phyloP scores from a whole-genome alignment of 345 rosid genomes.

The Lenwebbia sp. region DNA sequence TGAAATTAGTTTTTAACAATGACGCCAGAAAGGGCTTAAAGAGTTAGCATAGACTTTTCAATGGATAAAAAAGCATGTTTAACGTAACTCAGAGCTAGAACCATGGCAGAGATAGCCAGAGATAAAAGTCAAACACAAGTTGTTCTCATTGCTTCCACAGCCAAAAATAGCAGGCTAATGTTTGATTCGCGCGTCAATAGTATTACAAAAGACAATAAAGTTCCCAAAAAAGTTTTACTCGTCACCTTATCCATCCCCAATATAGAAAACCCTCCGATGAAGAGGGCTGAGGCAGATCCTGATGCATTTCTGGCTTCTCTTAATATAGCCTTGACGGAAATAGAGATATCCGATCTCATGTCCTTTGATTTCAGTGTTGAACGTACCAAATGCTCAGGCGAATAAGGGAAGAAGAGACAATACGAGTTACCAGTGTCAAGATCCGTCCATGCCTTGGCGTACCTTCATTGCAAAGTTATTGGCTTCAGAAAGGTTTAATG shows the following conservation, averaged over 20 bases:
- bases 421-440: constrained; percentile 34
- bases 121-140: neutral
- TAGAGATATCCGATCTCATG: constrained; percentile 43
- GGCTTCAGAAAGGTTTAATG: neutral
- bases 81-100: neutral
- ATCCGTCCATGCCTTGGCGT: constrained; percentile 74
- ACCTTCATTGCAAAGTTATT: constrained; percentile 29
- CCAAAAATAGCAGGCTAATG: neutral
- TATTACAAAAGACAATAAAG: neutral
- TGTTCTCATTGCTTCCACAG: neutral
- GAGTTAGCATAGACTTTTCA: neutral
- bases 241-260: constrained; percentile 59
- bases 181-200: neutral
- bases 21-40: neutral
- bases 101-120: neutral
- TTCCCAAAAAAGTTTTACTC: neutral
- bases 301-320: constrained; percentile 43
- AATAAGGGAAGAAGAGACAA: constrained; percentile 83
- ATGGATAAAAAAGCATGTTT: neutral
- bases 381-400: constrained; percentile 77
- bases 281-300: constrained; percentile 78
- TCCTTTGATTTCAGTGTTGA: constrained; percentile 41
- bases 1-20: neutral
- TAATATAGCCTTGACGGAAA: constrained; percentile 50
- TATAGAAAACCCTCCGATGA: constrained; percentile 82